These are phyloP conservation scores for Curvularia verruculosa DNA, from an alignment of 2,329 filamentous ascomycete species.

Conservation along the genomic window DNA sequence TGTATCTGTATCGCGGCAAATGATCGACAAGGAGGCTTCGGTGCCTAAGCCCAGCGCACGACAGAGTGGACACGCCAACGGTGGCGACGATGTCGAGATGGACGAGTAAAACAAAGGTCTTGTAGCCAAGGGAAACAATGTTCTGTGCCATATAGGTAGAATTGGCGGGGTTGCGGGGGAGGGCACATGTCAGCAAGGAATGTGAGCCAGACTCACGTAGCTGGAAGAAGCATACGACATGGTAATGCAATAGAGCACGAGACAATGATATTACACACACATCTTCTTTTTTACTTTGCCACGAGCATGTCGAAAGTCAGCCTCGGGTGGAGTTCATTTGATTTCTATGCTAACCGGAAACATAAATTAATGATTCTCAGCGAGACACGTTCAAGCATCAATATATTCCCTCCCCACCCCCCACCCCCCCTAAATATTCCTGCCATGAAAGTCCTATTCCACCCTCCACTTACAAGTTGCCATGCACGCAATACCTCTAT, in stretches of 20 bases:
- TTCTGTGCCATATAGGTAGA: not conserved
- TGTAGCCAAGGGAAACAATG: not conserved
- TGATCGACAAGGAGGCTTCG: constrained; percentile 99
- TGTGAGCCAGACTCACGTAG: not conserved
- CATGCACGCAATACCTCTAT: no score
- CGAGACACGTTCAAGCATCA: no score
- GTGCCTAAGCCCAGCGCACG: constrained; percentile 65
- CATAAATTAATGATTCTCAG: no score
- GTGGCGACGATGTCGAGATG: constrained; percentile 42
- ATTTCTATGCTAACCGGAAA: not conserved
- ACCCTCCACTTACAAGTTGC: no score
- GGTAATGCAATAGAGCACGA: constrained; percentile 25
- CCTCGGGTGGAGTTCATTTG: not conserved
- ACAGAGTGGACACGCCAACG: constrained; percentile 36
- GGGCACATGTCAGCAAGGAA: not conserved
- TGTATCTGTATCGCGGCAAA: constrained; percentile 94
- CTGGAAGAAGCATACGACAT: constrained; percentile 7
- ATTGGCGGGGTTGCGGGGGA: not conserved
- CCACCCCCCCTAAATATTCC: no score
- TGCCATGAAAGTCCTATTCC: no score
- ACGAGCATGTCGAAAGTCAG: no score
- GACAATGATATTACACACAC: constrained; percentile 11
- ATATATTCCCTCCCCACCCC: no score
- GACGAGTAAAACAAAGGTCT: constrained; percentile 9
- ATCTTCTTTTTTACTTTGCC: not conserved